Base-by-base conservation (phyloP, 345 rosid species). In the Mercurialis annua region DNA sequence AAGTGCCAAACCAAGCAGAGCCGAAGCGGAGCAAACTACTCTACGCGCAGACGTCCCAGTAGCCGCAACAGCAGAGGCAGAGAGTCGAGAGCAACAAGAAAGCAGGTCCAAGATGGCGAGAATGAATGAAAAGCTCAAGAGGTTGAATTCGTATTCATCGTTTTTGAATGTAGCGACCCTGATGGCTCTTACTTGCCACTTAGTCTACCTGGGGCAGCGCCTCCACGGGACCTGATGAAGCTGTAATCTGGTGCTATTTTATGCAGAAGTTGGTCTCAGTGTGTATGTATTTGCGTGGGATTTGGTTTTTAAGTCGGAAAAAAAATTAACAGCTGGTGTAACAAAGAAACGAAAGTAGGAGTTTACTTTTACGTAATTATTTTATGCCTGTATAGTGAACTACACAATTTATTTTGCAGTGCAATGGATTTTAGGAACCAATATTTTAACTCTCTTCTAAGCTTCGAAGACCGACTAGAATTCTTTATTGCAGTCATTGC, bases 161-260 rank as follows among this genome's bases (percentile, higher is more conserved):
- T 66, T 86, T 48, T 84, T 84, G 16, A 87, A 88, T 74, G 62
- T 86, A 10, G 11, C 79, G 60, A 72, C 86, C 2, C 64, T 92
- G 5, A 79, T 85, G 92, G 77, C 81, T 63, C 89, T 90, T 5
- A 80, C 83, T 0, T 88, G 89, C 86, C 89, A 87, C 61, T 83
- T 85, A 12, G 89, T 86, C 24, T 79, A 86, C 74, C 67, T 90
- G 6, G 83, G 86, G 49, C 88, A 80, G 53, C 49, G 80, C 34
- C 81, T 87, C 4, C 59, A 69, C n/a, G 9, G 10, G n/a, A 64
- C 62, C 7, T 81, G 44, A 40, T 40, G 44, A 40, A 14, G 10
- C 8, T 8, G 2, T 3, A 14, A 7, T 40, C 11, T 40, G 11
- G 44, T 40, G 44, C 10, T 40, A 7, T 40, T 40, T n/a, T n/a